A percentile compares a stretch with the other conserved stretches of the same genome.
phyloP scores from a whole-genome alignment of 768 basidiomycete species.

The Punctularia strigosozonata region DNA sequence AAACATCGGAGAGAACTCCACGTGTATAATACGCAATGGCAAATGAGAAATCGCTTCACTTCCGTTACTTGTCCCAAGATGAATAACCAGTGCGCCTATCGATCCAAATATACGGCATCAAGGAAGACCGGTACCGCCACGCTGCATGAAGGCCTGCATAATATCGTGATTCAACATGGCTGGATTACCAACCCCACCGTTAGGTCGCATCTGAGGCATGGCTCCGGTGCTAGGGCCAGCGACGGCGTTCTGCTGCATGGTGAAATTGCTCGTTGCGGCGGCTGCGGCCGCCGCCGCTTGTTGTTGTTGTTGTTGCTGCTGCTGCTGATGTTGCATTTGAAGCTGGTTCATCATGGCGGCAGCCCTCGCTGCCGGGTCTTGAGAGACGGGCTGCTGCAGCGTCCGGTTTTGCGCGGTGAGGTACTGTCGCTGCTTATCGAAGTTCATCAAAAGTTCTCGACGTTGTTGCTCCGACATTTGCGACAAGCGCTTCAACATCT shows the following conservation, averaged over 20 bases:
- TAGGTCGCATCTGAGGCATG: neutral
- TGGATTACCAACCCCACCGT: neutral
- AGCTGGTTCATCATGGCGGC: conserved; percentile 3
- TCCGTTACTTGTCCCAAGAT: neutral
- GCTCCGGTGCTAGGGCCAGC: neutral
- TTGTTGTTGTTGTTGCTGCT: conserved; percentile 9
- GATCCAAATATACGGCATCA: no score
- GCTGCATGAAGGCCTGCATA: neutral
- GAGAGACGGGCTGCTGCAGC: conserved; percentile 10
- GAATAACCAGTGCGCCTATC: neutral
- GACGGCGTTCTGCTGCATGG: neutral
- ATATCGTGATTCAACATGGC: neutral
- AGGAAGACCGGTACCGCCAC: neutral
- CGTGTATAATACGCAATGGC: neutral
- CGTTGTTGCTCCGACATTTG: conserved; percentile 2
- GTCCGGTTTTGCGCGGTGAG: conserved; percentile 5
- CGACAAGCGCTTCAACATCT: neutral
- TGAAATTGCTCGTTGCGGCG: neutral
- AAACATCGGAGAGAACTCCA: no score
- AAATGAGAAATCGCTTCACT: neutral
- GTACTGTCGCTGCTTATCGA: neutral
- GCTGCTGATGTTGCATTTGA: conserved; percentile 11
- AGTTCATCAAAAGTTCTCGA: no score
- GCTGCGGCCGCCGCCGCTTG: neutral
- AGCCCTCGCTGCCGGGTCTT: conserved; percentile 6